These are phyloP conservation scores for Colletotrichum paranaense DNA, from an alignment of 2,329 filamentous ascomycete genomes.

Conservation along the genomic window DNA sequence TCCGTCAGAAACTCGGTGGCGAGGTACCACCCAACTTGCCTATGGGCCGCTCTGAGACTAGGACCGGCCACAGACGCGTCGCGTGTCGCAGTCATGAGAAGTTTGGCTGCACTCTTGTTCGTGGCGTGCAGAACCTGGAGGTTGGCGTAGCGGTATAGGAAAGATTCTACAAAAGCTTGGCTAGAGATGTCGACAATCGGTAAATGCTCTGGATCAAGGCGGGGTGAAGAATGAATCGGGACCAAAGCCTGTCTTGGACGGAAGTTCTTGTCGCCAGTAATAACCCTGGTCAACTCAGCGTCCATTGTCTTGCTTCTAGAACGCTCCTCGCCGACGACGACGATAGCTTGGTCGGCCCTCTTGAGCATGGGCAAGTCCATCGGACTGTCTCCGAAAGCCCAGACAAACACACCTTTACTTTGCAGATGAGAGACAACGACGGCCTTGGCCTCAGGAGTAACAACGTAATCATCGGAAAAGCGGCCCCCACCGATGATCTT, in stretches of 20 bases:
- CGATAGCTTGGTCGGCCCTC: slow-evolving; percentile 62
- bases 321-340: slow-evolving; percentile 63
- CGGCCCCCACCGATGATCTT: slow-evolving; percentile 65
- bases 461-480: slow-evolving; percentile 57
- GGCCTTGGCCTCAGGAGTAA: slow-evolving; percentile 61
- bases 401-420: slow-evolving; percentile 50
- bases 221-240: slow-evolving; percentile 49
- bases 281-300: slow-evolving; percentile 50
- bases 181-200: slow-evolving; percentile 46
- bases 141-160: slow-evolving; percentile 16
- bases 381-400: slow-evolving; percentile 70
- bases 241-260: slow-evolving; percentile 59
- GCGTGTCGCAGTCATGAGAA: slow-evolving; percentile 66
- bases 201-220: slow-evolving; percentile 55
- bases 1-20: slow-evolving; percentile 59
- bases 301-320: slow-evolving; percentile 66
- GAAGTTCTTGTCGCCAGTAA: slow-evolving; percentile 51
- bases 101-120: slow-evolving; percentile 51
- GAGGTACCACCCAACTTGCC: slow-evolving; percentile 62
- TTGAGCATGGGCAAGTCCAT: slow-evolving; percentile 69
- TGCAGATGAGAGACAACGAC: slow-evolving; percentile 55
- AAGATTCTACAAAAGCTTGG: slow-evolving; percentile 40
- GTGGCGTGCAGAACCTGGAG: slow-evolving; percentile 55
- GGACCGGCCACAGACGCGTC: slow-evolving; percentile 59
- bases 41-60: slow-evolving; percentile 60